Evolutionary conservation across 208 protist species (phyloP).

Genomic region (Crithidia sp.): DNA sequence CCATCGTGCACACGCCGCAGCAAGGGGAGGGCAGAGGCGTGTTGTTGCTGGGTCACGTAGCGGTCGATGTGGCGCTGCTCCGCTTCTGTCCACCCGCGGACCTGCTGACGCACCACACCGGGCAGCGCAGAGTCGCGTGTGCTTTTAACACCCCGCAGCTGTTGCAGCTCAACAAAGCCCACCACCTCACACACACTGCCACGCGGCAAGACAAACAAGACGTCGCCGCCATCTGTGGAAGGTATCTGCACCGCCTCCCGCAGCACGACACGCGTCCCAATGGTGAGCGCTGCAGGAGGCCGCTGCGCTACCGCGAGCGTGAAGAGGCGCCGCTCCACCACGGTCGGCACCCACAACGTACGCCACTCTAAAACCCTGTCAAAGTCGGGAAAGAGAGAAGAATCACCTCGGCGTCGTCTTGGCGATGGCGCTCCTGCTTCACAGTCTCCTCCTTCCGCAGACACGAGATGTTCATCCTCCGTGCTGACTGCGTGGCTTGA

Average conservation of each 20-base stretch:
- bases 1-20: constrained; percentile 13
- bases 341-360: constrained; percentile 17
- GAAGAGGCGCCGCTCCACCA: constrained; percentile 59
- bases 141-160: not conserved
- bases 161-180: constrained; percentile 16
- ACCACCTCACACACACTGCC: constrained; percentile 31
- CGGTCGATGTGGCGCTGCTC: constrained; percentile 1
- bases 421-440: not conserved
- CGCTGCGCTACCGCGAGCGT: constrained; percentile 46
- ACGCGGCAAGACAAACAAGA: not conserved
- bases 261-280: constrained; percentile 40
- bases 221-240: not conserved
- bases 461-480: no score
- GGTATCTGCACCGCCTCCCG: constrained; percentile 22
- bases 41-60: constrained; percentile 38
- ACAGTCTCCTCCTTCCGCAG: no score
- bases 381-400: constrained; percentile 15
- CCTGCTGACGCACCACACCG: constrained; percentile 4
- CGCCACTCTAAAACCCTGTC: constrained; percentile 16
- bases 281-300: constrained; percentile 34
- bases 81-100: not conserved
- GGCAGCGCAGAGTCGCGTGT: not conserved
- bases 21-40: constrained; percentile 36
- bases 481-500: no score
- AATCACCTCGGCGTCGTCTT: not conserved